Conservation (phyloP, 2,329 filamentous ascomycete genomes). For the Aspergillus sp. region DNA sequence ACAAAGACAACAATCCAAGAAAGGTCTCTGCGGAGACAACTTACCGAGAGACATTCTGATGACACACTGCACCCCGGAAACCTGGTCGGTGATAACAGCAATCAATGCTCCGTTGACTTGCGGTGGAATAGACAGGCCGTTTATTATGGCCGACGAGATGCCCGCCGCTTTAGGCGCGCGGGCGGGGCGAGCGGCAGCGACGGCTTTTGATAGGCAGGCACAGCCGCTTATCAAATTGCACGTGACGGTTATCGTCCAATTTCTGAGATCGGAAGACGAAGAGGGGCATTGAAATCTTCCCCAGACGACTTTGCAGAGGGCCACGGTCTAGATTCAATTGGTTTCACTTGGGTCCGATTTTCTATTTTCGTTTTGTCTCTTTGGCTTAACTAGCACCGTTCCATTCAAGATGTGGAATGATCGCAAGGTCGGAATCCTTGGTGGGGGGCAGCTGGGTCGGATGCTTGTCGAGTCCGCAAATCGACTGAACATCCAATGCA, state of each 20-base stretch:
- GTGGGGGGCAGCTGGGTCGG: slow-evolving; percentile 74
- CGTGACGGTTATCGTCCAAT: slow-evolving; percentile 14
- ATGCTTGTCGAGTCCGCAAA: slow-evolving; percentile 92
- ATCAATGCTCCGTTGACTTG: too few relatives aligned
- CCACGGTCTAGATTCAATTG: too few relatives aligned
- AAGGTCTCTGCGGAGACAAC: slow-evolving; percentile 2
- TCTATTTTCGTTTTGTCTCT: background rate
- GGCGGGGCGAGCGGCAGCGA: background rate
- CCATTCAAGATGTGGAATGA: slow-evolving; percentile 33
- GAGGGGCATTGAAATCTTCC: too few relatives aligned
- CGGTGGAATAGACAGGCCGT: too few relatives aligned
- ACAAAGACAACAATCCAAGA: background rate
- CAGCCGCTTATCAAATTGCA: slow-evolving; percentile 16
- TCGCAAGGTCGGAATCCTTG: slow-evolving; percentile 48
- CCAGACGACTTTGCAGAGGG: too few relatives aligned
- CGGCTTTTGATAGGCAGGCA: slow-evolving; percentile 10
- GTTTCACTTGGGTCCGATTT: background rate
- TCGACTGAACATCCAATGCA: slow-evolving; percentile 70
- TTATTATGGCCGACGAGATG: too few relatives aligned
- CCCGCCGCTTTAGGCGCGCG: slow-evolving; percentile 4
- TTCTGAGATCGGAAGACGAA: too few relatives aligned
- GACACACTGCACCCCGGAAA: slow-evolving; percentile 2
- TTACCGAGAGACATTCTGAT: slow-evolving; percentile 29
- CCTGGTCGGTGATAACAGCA: too few relatives aligned
- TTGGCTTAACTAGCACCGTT: background rate